A percentile compares a stretch with the other conserved stretches of the same genome.
phyloP scores from a whole-genome alignment of 257 asterid species.

The Ilex asprella region DNA sequence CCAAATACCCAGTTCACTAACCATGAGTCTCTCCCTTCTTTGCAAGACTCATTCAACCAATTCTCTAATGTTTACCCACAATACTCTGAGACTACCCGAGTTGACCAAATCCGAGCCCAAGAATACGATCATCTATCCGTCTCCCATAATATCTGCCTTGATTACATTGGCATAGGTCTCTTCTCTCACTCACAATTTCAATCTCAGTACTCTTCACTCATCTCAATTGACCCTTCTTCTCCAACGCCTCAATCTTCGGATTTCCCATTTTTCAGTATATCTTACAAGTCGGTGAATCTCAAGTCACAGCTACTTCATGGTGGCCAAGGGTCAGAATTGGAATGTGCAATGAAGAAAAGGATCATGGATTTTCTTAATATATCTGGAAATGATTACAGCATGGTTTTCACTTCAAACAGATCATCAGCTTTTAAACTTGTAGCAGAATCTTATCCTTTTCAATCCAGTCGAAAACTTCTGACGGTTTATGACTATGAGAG shows the following conservation, averaged over 20 bases:
- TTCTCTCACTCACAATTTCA: constrained; percentile 62
- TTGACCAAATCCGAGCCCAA: constrained; percentile 65
- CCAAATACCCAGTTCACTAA: constrained; percentile 57
- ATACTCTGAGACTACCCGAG: constrained; percentile 46
- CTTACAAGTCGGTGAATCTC: constrained; percentile 59
- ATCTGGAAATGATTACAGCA: constrained; percentile 47
- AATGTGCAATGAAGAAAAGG: constrained; percentile 51
- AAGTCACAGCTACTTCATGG: constrained; percentile 61
- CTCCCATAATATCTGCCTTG: constrained; percentile 65
- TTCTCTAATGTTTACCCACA: constrained; percentile 64
- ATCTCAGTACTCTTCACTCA: constrained; percentile 13
- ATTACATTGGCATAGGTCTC: constrained; percentile 85
- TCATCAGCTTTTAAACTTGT: constrained; percentile 82
- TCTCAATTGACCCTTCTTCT: constrained; percentile 23
- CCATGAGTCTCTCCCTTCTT: constrained; percentile 75
- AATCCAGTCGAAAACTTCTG: constrained; percentile 45
- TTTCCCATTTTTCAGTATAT: constrained; percentile 41
- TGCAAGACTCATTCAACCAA: constrained; percentile 50
- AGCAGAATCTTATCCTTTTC: constrained; percentile 79
- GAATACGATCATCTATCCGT: constrained; percentile 59
- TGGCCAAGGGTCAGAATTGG: constrained; percentile 57
- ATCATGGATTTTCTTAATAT: constrained; percentile 69
- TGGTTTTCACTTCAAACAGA: constrained; percentile 79
- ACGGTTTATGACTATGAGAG: constrained; percentile 76
- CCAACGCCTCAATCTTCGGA: constrained; percentile 19